phyloP scores from a whole-genome alignment of 345 rosid genomes.

The Citrus mangshanensis region DNA sequence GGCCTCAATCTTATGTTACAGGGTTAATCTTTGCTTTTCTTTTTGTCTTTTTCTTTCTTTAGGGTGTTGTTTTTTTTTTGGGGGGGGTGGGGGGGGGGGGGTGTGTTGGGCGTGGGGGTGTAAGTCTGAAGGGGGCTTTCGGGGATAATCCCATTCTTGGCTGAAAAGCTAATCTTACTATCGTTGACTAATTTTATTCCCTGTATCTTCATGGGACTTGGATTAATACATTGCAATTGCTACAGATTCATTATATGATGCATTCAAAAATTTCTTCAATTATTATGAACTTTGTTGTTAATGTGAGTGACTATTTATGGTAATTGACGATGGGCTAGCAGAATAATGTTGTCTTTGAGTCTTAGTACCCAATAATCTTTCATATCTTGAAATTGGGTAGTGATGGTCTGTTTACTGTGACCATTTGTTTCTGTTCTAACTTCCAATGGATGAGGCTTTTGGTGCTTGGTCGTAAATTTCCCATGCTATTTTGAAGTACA shows the following conservation, averaged over 20 bases:
- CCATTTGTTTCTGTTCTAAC: not conserved
- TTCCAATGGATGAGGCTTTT: not conserved
- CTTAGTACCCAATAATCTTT: not conserved
- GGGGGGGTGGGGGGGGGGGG: too few species aligned
- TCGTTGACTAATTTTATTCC: too few species aligned
- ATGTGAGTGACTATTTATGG: not conserved
- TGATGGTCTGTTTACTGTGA: not conserved
- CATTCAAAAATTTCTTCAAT: not conserved
- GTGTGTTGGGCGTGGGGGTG: too few species aligned
- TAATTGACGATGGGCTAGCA: too few species aligned
- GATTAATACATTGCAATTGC: not conserved
- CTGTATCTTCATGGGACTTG: too few species aligned
- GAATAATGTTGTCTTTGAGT: not conserved
- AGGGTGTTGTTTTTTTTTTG: too few species aligned
- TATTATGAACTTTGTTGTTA: not conserved
- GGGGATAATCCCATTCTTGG: too few species aligned
- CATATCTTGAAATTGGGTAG: not conserved
- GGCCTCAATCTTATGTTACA: conserved; percentile 54
- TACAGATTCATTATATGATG: not conserved
- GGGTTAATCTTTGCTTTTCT: conserved; percentile 39
- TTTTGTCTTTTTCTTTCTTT: too few species aligned
- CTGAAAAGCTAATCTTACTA: too few species aligned
- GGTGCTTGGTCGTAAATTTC: not conserved
- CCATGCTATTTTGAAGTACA: not conserved
- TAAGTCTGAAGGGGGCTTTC: too few species aligned